A percentile compares a stretch with the other conserved stretches of the same genome.
Conservation (phyloP, 345 rosid genomes). For the Eucalyptus caleyi region DNA sequence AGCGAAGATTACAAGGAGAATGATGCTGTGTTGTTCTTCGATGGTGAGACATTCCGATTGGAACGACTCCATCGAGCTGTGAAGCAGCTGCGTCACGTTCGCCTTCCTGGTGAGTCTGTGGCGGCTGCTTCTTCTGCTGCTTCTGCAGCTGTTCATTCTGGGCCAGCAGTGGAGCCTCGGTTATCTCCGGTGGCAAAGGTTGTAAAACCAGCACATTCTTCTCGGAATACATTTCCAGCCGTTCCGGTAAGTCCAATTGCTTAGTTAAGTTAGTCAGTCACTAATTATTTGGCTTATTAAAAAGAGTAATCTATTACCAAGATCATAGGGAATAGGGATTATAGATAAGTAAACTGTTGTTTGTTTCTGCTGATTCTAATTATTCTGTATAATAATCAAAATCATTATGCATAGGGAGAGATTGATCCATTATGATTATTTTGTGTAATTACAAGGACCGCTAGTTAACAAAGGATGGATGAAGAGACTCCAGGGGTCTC, state of each 20-base stretch:
- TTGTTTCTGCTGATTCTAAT: not conserved
- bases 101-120: slow-evolving; percentile 62
- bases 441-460: not conserved
- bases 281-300: not conserved
- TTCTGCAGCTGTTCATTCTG: slow-evolving; percentile 22
- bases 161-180: slow-evolving; percentile 24
- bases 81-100: slow-evolving; percentile 61
- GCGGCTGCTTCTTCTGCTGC: slow-evolving; percentile 3
- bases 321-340: not conserved
- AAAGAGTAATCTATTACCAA: not conserved
- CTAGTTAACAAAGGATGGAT: not conserved
- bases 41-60: slow-evolving; percentile 58
- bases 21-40: slow-evolving; percentile 72
- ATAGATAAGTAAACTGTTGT: not conserved
- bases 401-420: not conserved
- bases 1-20: slow-evolving; percentile 80
- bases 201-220: slow-evolving; percentile 25
- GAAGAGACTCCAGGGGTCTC: not conserved
- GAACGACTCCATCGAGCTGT: slow-evolving; percentile 78
- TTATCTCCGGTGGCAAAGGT: slow-evolving; percentile 45
- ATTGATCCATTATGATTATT: not conserved
- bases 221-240: slow-evolving; percentile 25
- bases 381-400: not conserved
- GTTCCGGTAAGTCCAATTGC: slow-evolving; percentile 35
- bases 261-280: not conserved